Percentiles rank a stretch among this genome's conserved stretches.
Evolutionary conservation across 345 rosid species (phyloP).

Genomic region (Euclidium syriacum): DNA sequence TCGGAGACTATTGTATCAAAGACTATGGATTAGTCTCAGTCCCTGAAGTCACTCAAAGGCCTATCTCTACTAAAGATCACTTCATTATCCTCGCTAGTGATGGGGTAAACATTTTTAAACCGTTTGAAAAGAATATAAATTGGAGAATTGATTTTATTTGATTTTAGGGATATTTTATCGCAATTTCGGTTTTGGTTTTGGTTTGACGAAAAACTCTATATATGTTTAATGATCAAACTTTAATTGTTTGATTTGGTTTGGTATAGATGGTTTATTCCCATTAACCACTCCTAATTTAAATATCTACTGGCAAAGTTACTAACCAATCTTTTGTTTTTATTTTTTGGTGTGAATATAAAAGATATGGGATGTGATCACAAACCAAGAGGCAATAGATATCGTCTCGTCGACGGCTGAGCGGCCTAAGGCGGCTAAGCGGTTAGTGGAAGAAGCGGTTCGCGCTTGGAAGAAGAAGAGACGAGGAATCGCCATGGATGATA

Average conservation of each 20-base stretch:
- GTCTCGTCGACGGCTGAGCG: slow-evolving; percentile 53
- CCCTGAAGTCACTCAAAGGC: slow-evolving; percentile 88
- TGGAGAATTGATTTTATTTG: not conserved
- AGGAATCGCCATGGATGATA: slow-evolving; percentile 84
- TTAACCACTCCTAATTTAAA: not conserved
- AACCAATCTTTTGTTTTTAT: not conserved
- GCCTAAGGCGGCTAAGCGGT: slow-evolving; percentile 65
- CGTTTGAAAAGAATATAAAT: not conserved
- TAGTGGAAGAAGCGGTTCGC: slow-evolving; percentile 53
- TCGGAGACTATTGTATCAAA: slow-evolving; percentile 88
- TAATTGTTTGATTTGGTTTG: not conserved
- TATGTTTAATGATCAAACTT: too few relatives aligned
- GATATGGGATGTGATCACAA: slow-evolving; percentile 97
- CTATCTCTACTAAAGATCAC: slow-evolving; percentile 60
- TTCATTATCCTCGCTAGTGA: slow-evolving; percentile 85
- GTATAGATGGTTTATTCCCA: not conserved
- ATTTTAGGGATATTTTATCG: not conserved
- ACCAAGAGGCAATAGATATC: slow-evolving; percentile 77
- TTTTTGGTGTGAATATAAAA: slow-evolving; percentile 13
- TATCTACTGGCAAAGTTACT: not conserved
- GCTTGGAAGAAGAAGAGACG: slow-evolving; percentile 77
- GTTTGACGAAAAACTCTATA: too few relatives aligned
- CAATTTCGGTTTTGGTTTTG: not conserved
- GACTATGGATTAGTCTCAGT: slow-evolving; percentile 75
- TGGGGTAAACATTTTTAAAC: slow-evolving; percentile 53